Evolutionary conservation across 345 rosid genomes (phyloP), one percentile per base, ranked within the genome.

Genomic region (Gossypium herbaceum): DNA sequence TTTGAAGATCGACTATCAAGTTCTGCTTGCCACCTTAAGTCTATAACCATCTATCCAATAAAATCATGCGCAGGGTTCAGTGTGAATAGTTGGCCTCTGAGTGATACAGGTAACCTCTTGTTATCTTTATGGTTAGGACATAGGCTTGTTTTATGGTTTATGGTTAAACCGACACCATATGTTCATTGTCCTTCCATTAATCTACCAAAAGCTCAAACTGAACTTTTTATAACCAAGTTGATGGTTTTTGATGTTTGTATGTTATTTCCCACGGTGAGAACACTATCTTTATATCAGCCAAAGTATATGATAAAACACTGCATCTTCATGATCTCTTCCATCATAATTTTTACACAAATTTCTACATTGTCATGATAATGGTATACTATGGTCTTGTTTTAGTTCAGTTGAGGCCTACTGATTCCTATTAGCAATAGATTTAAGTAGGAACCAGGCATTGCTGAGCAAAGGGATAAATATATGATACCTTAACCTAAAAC

Each of bases 21-120:
- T 71, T 79, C 69, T 13, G 75, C 81, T 39, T 80, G 76, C 78
- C 64, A 67, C 79, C 86, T 94, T 9, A 87, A 91, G 79, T 91
- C 96, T 47, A 74, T 94, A 67, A 82, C 84, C 51, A 67, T 94
- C 81, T 93, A 88, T 81, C 99, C 99, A 58, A 90, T 94, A 73
- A 94, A 94, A 84, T 91, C 99, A 50, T 94, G 99, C 65, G 84
- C 83, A n/a, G 99, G 99, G 81, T 94, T 91, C 80, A 86, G 85
- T 67, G 91, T 83, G 43, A 81, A 83, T 61, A 79, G 85, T 62
- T 94, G 99, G 99, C 97, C 98, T 60, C 87, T 92, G 78, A 79
- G 94, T 86, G 83, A 79, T 81, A 82, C 97, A 44, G 99, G 99
- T 94, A 89, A 70, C 16, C 71, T 70, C 22, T 66, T 59, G 17